These are phyloP conservation scores for Plicaturopsis crispa DNA, from an alignment of 768 basidiomycete genomes.

Conservation along the genomic window DNA sequence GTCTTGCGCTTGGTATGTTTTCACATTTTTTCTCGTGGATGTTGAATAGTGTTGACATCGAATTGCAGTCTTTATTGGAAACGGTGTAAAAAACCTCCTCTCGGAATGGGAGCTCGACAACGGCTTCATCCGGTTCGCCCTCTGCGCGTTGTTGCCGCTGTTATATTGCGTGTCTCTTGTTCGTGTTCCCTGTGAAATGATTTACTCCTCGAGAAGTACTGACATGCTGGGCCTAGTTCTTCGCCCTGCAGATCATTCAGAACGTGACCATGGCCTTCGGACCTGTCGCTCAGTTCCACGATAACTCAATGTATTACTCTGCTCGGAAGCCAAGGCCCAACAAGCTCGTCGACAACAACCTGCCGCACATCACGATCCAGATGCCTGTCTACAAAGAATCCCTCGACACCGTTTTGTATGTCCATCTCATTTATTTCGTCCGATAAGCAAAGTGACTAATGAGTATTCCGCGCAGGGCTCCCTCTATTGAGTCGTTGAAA, in stretches of 20 bases:
- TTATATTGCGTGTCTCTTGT: conserved; percentile 73
- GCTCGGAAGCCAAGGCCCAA: conserved; percentile 55
- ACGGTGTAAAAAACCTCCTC: conserved; percentile 54
- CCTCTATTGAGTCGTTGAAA: conserved; percentile 71
- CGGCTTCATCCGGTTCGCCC: conserved; percentile 52
- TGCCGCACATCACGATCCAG: conserved; percentile 75
- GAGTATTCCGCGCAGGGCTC: too few relatives aligned
- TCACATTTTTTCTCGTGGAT: conserved; percentile 1
- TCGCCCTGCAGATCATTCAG: conserved; percentile 60
- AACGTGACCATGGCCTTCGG: conserved; percentile 68
- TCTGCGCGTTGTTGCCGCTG: conserved; percentile 60
- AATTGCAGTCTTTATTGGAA: conserved; percentile 53
- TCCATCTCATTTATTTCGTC: too few relatives aligned
- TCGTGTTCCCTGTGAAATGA: conserved; percentile 19
- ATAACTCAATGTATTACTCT: conserved; percentile 81
- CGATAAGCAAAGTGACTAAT: too few relatives aligned
- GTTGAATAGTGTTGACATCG: conserved; percentile 10
- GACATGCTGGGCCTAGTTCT: conserved; percentile 50
- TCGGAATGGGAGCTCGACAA: conserved; percentile 66
- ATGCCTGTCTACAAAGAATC: conserved; percentile 89
- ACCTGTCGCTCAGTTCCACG: conserved; percentile 78
- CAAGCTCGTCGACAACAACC: conserved; percentile 49
- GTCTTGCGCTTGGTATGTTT: conserved; percentile 51
- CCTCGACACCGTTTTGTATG: conserved; percentile 75
- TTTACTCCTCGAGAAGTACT: conserved; percentile 1